phyloP scores from a whole-genome alignment of 129 eudicot genomes.

The Lactuca sativa region DNA sequence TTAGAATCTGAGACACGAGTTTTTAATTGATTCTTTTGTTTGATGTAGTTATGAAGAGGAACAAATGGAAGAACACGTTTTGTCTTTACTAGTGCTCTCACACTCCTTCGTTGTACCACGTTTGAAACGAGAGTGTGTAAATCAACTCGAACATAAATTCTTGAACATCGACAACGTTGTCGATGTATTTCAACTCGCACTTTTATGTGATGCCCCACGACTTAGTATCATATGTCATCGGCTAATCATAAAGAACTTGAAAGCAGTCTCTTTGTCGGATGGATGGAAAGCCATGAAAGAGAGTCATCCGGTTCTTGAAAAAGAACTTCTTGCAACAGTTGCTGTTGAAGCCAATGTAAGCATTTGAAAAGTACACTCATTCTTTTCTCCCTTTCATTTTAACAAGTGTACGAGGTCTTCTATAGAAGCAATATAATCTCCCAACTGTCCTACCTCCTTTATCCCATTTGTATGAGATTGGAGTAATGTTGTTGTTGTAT shows the following conservation, averaged over 20 bases:
- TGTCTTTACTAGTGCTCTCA: constrained; percentile 78
- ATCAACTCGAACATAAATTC: constrained; percentile 53
- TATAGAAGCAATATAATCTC: not conserved
- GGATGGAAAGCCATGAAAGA: constrained; percentile 89
- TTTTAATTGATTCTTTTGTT: not conserved
- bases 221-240: constrained; percentile 81
- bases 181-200: constrained; percentile 84
- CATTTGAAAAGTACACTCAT: not conserved
- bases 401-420: not conserved
- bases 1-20: not conserved
- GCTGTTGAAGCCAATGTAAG: constrained; percentile 59
- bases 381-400: not conserved
- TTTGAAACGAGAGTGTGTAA: constrained; percentile 69
- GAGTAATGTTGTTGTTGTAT: not conserved
- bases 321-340: constrained; percentile 46
- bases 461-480: not conserved
- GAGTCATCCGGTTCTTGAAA: constrained; percentile 83
- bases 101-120: constrained; percentile 67
- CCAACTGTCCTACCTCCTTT: too few species aligned
- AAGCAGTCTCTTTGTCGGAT: constrained; percentile 58
- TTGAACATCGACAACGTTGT: constrained; percentile 57
- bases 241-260: constrained; percentile 54
- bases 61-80: constrained; percentile 57
- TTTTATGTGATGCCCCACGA: constrained; percentile 89
- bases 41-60: constrained; percentile 66